Base-by-base conservation (phyloP, 2,329 filamentous ascomycete genomes). In the Talaromyces albobiverticillius region DNA sequence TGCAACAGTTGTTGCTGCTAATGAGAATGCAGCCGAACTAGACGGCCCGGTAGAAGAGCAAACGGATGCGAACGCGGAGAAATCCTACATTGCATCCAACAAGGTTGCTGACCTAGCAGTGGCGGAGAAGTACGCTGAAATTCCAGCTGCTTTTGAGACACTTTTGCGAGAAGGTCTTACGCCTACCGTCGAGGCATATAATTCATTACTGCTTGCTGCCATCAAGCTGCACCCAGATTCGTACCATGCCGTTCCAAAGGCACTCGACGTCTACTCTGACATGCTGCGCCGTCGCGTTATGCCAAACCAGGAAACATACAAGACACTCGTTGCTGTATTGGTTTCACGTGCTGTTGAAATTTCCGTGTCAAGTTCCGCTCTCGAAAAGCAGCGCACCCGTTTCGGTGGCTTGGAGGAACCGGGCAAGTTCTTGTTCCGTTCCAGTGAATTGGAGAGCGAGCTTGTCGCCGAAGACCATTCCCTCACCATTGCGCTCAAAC, bases 191-290 rank as follows among this genome's bases (percentile, higher is more conserved):
- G 80, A 84, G 45, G 88, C 93, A n/a, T 99, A 99, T 79, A 96
- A 96, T 69, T 89, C 90, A 47, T 80, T 99, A 42, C 78, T 99
- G 41, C 81, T 86, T 63, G 90, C 94, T 5, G 91, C 91, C 13
- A 90, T 96, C 58, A 82, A 90, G 62, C 82, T 96, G 16, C 89
- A 92, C 7, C 79, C 80, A 22, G 86, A 89, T 70, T 88, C 86
- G 71, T 87, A 88, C 51, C 88, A 95, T 74, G 85, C 94, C 50
- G 89, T 95, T 13, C 87, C 90, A 58, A 95, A 95, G 76, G 91
- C 90, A 4, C 81, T 97, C 50, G 92, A 96, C 75, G 89, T 99
- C 50, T 99, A 97, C 71, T 88, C 91, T 14, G 92, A 97, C 69
- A 97, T 99, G 94, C 84, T 96, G 62, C 85, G 87, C 60, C 88